Evolutionary conservation across 2,329 filamentous ascomycete species (phyloP), one percentile per base, ranked within the genome.

Genomic region (Xylaria sp.): DNA sequence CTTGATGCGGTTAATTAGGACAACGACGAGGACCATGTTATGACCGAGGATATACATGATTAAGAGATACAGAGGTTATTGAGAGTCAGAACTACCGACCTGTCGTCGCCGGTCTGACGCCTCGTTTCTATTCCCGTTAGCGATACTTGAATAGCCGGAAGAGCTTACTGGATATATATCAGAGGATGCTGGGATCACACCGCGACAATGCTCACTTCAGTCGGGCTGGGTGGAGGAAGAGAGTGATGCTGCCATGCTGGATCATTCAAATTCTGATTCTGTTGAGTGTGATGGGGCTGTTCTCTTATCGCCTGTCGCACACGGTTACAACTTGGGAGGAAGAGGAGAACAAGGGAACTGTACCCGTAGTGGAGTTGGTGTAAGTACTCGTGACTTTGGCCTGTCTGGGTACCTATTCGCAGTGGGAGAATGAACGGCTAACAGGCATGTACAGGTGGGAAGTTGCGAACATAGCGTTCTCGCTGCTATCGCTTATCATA

Each of bases 191-290:
- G 74, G 82, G 79, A 56, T 81, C 78, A 51, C 84, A 87, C 68
- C 81, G 84, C 70, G 81, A 86, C 42, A 84, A 87, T 70, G 84
- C 84, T 33, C 83, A 86, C 67, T 88, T 86, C 70, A 81, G 81
- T 65, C 82, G 85, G 36, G 83, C 87, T 17, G 80, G 80, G 75
- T 89, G 87, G 87, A 81, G 81, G 62, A 79, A 82, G 65, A 73
- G 73, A 54, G 61, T 88, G 4, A 77, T 89, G 31, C 69, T 85
- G 1, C 86, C 86, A 6, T 80, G 81, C 51, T 89, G 87, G 87
- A 73, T 77, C 7, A 70, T 83, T 5, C 86, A 89, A 75, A 75
- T 85, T 4, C 72, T 77, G 3, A 76, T 88, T 20, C 76, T 86
- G 51, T 73, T 85, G 59, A 74, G 80, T 46, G 77, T 87, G 66